Evolutionary conservation across 768 basidiomycete genomes (phyloP).

Genomic region (Lactarius vividus): DNA sequence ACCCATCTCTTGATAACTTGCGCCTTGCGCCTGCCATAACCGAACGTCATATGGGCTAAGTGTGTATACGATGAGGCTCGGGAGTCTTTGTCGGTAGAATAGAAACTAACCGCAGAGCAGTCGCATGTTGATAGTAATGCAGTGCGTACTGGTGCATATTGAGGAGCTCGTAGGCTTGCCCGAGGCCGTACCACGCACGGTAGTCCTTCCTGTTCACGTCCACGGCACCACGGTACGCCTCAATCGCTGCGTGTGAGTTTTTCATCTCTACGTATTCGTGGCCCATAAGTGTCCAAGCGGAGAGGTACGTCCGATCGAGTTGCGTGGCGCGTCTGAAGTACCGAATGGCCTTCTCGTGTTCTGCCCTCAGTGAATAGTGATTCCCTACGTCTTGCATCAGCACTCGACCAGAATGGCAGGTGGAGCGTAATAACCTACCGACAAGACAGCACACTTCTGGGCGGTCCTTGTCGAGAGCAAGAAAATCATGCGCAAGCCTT

Average conservation of each 20-base stretch:
- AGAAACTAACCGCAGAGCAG: conserved; percentile 70
- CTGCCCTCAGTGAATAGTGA: conserved; percentile 88
- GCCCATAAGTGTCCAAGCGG: conserved; percentile 99
- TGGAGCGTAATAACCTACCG: conserved; percentile 50
- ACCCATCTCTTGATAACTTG: conserved; percentile 90
- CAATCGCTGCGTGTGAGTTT: conserved; percentile 98
- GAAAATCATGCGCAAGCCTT: conserved; percentile 87
- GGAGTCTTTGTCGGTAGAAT: not conserved
- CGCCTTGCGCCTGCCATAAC: conserved; percentile 92
- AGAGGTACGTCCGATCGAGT: conserved; percentile 89
- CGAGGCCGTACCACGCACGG: conserved; percentile 97
- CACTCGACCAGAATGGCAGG: not conserved
- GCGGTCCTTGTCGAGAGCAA: conserved; percentile 84
- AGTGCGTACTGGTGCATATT: conserved; percentile 97
- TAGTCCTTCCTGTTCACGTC: conserved; percentile 98
- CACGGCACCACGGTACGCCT: conserved; percentile 93
- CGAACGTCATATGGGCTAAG: conserved; percentile 90
- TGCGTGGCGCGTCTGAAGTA: conserved; percentile 96
- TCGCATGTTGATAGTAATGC: conserved; percentile 95
- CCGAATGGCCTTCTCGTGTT: conserved; percentile 94
- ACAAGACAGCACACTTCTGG: conserved; percentile 97
- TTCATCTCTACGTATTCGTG: conserved; percentile 99
- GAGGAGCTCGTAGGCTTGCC: conserved; percentile 94
- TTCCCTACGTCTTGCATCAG: conserved; percentile 60
- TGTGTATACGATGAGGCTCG: conserved; percentile 5